Percentiles rank a stretch among this genome's conserved stretches.
Evolutionary conservation across 2,329 filamentous ascomycete genomes (phyloP).

Genomic region (Phoma sp.): DNA sequence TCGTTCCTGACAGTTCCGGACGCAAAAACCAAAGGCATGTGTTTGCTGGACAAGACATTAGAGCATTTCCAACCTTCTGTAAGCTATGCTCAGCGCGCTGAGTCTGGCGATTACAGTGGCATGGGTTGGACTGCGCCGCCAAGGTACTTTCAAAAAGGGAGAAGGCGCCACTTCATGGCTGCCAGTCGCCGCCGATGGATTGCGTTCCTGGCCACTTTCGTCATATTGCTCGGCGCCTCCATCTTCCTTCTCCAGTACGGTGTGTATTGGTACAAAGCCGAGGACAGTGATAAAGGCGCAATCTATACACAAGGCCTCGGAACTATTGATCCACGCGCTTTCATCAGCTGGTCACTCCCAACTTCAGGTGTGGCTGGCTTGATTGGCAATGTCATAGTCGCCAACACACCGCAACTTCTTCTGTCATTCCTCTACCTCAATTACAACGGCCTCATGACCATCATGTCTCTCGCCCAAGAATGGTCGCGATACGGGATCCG

Average conservation of each 20-base stretch:
- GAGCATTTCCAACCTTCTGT: not conserved
- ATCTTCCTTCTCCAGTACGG: not conserved
- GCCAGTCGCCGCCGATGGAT: not conserved
- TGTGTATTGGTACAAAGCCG: not conserved
- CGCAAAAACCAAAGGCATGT: conserved; percentile 14
- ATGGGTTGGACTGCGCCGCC: not conserved
- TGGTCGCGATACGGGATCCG: conserved; percentile 50
- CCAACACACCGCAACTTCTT: conserved; percentile 58
- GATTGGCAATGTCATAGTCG: conserved; percentile 42
- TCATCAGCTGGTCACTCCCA: conserved; percentile 9
- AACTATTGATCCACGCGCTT: not conserved
- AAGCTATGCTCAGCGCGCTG: not conserved
- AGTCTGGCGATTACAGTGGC: not conserved
- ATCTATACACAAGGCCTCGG: not conserved
- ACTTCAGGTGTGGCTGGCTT: not conserved
- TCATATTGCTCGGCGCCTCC: not conserved
- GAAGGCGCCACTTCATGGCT: not conserved
- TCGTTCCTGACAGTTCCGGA: conserved; percentile 30
- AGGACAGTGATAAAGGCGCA: not conserved
- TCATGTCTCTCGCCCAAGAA: conserved; percentile 57
- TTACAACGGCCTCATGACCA: conserved; percentile 56
- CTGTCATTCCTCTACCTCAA: conserved; percentile 56
- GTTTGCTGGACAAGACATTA: conserved; percentile 12
- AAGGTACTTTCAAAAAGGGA: not conserved
- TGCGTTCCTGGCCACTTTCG: not conserved